Conservation (phyloP, 2,329 filamentous ascomycete genomes). For the Plectosphaerella plurivora region DNA sequence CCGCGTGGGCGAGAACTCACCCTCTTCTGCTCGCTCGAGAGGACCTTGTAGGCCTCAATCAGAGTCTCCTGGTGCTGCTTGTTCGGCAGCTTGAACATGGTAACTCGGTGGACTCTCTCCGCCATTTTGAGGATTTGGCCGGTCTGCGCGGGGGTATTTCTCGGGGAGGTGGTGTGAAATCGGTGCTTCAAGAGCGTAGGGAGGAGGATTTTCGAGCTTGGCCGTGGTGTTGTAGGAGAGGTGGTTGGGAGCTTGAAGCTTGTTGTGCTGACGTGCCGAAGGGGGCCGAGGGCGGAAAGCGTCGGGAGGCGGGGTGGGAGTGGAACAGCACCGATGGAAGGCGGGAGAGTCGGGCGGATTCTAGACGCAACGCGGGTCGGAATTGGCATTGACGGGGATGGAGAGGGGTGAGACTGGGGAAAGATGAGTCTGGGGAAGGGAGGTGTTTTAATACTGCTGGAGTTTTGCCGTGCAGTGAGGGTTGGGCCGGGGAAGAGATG, state of each 20-base stretch:
- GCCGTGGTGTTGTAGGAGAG: no score
- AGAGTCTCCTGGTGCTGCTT: constrained; percentile 37
- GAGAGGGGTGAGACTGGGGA: no score
- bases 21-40: constrained; percentile 36
- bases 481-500: no score
- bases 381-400: no score
- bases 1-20: constrained; percentile 20
- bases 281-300: neutral
- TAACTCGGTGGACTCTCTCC: constrained; percentile 40
- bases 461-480: no score
- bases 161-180: neutral
- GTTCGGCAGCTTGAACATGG: constrained; percentile 49
- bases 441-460: no score
- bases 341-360: no score
- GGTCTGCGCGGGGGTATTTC: neutral
- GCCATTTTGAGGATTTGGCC: constrained; percentile 27
- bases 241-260: no score
- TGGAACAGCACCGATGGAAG: no score
- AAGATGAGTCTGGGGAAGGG: no score
- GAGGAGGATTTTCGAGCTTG: neutral
- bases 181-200: neutral
- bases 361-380: no score
- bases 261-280: no score
- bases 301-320: neutral
- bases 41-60: constrained; percentile 37